A percentile compares a stretch with the other conserved stretches of the same genome.
Conservation (phyloP, 2,329 filamentous ascomycete species). For the Talaromyces rugulosus region DNA sequence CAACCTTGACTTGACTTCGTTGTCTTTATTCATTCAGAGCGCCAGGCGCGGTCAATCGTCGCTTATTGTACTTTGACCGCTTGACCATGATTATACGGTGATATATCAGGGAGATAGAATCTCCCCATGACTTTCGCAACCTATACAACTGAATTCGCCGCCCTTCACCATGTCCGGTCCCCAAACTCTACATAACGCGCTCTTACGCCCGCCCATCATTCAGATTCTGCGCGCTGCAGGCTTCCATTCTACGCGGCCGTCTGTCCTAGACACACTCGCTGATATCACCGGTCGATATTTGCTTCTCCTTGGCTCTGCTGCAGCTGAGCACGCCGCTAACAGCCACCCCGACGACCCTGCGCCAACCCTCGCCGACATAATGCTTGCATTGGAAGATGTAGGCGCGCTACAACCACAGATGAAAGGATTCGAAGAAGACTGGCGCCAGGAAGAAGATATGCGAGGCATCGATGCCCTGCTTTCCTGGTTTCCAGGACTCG, state of each 20-base stretch:
- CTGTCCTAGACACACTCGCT: slow-evolving; percentile 81
- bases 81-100: slow-evolving; percentile 10
- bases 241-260: slow-evolving; percentile 76
- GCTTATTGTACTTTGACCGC: neutral
- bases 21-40: neutral
- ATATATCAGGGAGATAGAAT: slow-evolving; percentile 5
- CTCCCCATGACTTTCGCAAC: neutral
- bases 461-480: slow-evolving; percentile 74
- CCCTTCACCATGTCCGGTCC: slow-evolving; percentile 40
- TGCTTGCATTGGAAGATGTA: slow-evolving; percentile 77
- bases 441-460: slow-evolving; percentile 68
- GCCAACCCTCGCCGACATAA: slow-evolving; percentile 70
- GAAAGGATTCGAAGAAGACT: slow-evolving; percentile 64
- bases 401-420: slow-evolving; percentile 69
- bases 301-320: slow-evolving; percentile 65
- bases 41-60: neutral
- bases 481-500: slow-evolving; percentile 69
- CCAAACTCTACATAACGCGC: slow-evolving; percentile 61
- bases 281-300: slow-evolving; percentile 83
- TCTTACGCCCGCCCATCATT: slow-evolving; percentile 80
- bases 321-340: slow-evolving; percentile 66
- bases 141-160: neutral
- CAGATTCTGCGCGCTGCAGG: slow-evolving; percentile 89
- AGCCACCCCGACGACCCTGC: slow-evolving; percentile 61
- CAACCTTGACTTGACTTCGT: neutral